A percentile compares a stretch with the other conserved stretches of the same genome.
Conservation (phyloP, 2,329 filamentous ascomycete species). For the Beauveria asiatica region DNA sequence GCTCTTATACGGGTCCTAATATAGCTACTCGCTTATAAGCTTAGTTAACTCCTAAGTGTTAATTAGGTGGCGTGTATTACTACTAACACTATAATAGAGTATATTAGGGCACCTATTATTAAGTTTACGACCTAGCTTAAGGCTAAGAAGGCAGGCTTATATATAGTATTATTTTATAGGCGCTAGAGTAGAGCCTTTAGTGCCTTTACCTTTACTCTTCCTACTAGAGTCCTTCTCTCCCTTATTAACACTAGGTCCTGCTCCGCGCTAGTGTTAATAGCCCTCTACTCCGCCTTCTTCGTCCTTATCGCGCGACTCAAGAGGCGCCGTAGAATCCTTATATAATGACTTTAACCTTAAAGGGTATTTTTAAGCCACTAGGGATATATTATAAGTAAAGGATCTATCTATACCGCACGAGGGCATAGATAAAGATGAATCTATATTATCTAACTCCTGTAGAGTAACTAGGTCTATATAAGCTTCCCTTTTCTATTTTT, state of each 20-base stretch:
- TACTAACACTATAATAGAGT: background rate
- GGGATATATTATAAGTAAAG: too few relatives aligned
- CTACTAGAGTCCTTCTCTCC: background rate
- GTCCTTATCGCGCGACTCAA: background rate
- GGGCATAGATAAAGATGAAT: background rate
- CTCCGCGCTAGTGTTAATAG: background rate
- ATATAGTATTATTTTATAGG: background rate
- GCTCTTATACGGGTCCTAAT: background rate
- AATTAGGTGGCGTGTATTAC: background rate
- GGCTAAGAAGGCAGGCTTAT: background rate
- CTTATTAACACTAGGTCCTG: background rate
- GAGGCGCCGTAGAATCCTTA: background rate
- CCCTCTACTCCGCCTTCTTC: background rate
- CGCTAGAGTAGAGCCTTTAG: background rate
- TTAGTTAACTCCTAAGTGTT: background rate
- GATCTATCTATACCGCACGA: too few relatives aligned
- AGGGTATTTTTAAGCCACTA: too few relatives aligned
- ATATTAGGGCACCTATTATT: background rate
- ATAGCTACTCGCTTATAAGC: background rate
- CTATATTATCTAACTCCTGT: background rate
- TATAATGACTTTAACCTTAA: background rate
- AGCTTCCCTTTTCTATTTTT: background rate
- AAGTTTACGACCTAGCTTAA: background rate
- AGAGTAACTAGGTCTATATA: background rate
- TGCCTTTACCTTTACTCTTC: background rate